Conservation (phyloP, 2,329 filamentous ascomycete species). For the Colletotrichum lini region DNA sequence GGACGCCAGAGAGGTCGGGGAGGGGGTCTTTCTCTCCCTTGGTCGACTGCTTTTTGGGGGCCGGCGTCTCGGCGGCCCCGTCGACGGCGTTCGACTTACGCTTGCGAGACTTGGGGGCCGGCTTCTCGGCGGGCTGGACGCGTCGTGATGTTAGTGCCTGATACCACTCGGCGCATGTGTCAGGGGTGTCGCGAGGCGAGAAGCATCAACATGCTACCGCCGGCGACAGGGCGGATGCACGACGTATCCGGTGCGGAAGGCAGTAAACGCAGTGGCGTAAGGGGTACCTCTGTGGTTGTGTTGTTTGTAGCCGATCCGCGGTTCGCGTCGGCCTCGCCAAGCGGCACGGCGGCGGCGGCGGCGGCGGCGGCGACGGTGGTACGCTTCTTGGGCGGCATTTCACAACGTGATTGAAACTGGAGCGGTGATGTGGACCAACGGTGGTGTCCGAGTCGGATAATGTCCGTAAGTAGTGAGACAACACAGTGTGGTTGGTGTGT, state of each 20-base stretch:
- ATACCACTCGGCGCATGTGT: not conserved
- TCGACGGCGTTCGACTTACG: constrained; percentile 39
- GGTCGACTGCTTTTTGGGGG: constrained; percentile 14
- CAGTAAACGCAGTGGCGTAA: not conserved
- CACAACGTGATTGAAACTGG: not conserved
- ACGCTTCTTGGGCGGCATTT: constrained; percentile 20
- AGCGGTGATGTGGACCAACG: not conserved
- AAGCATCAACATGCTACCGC: not conserved
- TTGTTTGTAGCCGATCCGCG: constrained; percentile 11
- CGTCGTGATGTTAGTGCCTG: constrained; percentile 14
- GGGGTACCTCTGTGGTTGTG: constrained; percentile 3
- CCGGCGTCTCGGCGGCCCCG: not conserved
- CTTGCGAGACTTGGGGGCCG: constrained; percentile 28
- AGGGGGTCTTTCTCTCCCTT: constrained; percentile 17
- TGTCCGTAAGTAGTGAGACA: not conserved
- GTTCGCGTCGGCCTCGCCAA: constrained; percentile 28
- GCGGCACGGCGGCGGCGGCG: not conserved
- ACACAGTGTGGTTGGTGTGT: too few relatives aligned
- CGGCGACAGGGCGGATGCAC: not conserved
- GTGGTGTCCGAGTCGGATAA: not conserved
- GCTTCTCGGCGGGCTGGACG: constrained; percentile 19
- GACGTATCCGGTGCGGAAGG: not conserved
- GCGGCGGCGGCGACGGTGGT: not conserved
- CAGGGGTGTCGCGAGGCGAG: not conserved
- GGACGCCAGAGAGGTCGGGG: constrained; percentile 54